Evolutionary conservation across 2,329 filamentous ascomycete species (phyloP), one percentile per base, ranked within the genome.

Genomic region (Cytospora chrysosperma): DNA sequence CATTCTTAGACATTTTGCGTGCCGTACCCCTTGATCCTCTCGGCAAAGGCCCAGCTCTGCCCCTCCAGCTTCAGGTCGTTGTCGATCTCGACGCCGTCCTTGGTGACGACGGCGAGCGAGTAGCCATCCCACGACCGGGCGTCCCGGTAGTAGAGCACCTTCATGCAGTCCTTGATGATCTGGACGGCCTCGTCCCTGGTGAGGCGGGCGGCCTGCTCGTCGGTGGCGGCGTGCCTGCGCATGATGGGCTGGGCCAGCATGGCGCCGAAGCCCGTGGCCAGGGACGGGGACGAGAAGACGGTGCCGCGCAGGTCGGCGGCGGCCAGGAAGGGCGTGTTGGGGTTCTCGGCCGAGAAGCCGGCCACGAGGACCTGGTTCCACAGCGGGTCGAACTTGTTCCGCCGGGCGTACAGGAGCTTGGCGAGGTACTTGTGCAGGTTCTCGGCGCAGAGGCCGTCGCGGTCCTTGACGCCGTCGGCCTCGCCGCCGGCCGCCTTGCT

Each of bases 11-110:
- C 84, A 53, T 79, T 83, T 82, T 98, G 93, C 28, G 93, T 96
- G 66, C 95, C 95, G 75, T 99, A 99, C 52, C 95, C 95, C 77
- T 87, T 90, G 77, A 99, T 97, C 71, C 89, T 85, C 75, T 98
- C 94, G 27, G 95, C 95, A 81, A 99, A 99, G 58, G 91, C 93
- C 95, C 94, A 98, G 85, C 93, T 97, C 85, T 98, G 94, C 72
- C 88, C 85, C 83, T 98, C 93, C 69, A 99, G 83, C 83, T 93
- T 88, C 82, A 96, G 91, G 71, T 90, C 81, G 78, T 96, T 87
- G 76, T 88, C 89, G 69, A 97, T 75, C 61, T 96, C 90, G 64
- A 98, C 88, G n/a, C 91, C 92, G 56, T 92, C 91, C 79, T 92
- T 90, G 62, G 91, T 95, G 62, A 99, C 84, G 61, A 98, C 84